Percentiles rank a stretch among this genome's conserved stretches.
These are phyloP conservation scores for Trametes versicolor DNA, from an alignment of 1,284 basidiomycete genomes.

Conservation along the genomic window DNA sequence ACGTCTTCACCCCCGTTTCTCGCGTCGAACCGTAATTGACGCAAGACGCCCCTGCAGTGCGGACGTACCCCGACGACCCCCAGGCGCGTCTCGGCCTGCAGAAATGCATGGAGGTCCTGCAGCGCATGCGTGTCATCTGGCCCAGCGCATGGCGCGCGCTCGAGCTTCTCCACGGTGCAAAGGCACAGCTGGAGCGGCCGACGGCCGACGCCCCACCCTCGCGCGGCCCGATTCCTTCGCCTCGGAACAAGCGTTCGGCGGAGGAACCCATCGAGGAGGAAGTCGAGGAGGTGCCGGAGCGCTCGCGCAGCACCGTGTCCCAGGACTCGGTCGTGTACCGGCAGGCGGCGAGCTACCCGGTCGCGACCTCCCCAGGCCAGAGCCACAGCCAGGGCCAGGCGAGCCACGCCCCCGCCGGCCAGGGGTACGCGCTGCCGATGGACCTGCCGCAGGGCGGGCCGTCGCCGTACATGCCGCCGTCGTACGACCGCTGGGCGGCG, in stretches of 20 bases:
- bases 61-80: slow-evolving; percentile 69
- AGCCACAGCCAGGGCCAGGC: slow-evolving; percentile 5
- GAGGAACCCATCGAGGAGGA: slow-evolving; percentile 38
- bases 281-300: slow-evolving; percentile 27
- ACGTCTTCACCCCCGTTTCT: slow-evolving; percentile 31
- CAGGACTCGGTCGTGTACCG: slow-evolving; percentile 35
- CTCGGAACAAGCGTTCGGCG: slow-evolving; percentile 37
- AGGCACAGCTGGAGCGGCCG: slow-evolving; percentile 51
- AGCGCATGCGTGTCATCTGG: slow-evolving; percentile 79
- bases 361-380: slow-evolving; percentile 21
- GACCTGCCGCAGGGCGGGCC: slow-evolving; percentile 35
- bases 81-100: slow-evolving; percentile 72
- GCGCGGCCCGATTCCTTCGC: slow-evolving; percentile 27
- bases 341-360: slow-evolving; percentile 32
- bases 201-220: slow-evolving; percentile 21
- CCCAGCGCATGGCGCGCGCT: slow-evolving; percentile 79
- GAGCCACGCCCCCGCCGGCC: slow-evolving; percentile 2
- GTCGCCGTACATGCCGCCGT: slow-evolving; percentile 48
- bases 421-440: slow-evolving; percentile 37
- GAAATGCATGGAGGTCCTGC: slow-evolving; percentile 75
- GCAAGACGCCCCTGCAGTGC: slow-evolving; percentile 53
- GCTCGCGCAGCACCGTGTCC: slow-evolving; percentile 26
- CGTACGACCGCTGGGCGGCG: slow-evolving; percentile 63
- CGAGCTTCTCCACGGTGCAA: slow-evolving; percentile 76
- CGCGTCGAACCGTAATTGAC: slow-evolving; percentile 34